Base-by-base conservation (phyloP, 768 basidiomycete genomes). In the Boletus vermiculosoides region DNA sequence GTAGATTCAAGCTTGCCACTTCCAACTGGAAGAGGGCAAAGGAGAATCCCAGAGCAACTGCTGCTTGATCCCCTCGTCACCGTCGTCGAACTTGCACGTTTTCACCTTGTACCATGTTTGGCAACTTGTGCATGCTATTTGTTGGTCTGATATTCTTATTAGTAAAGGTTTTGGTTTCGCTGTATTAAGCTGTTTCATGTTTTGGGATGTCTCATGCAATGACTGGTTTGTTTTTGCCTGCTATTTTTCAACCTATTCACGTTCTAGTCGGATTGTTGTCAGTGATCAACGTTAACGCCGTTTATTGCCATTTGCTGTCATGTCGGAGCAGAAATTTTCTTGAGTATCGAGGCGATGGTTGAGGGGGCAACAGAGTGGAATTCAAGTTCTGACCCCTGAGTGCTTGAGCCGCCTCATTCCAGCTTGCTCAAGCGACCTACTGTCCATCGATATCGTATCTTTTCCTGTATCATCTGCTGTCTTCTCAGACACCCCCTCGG, bases 11-110 rank as follows among this genome's bases (percentile, higher is more conserved):
- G 72, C 62, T 79, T 50, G 89, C 89, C 18, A 86, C 89, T 1
- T 61, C 82, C 45, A 90, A 90, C 75, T 92, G 89, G 89, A 89
- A 88, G 73, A 82, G 77, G 61, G 79, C 86, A 49, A 84, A 83
- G 66, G 85, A 87, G 70, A 87, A 88, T 64, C 82, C 83, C 0
- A 82, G 80, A 69, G 66, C 68, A 34, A 25, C 56, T 42, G 63
- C 64, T 36, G 37, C 66, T 10, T 72, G 61, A 73, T 60, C 53
- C 44, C 16, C 47, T 49, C 39, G 50, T 42, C 46, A 18, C 45
- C 44, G 18, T 46, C 20, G 51, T 62, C 54, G 52, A 64, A 23
- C 42, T 41, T 42, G 49, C 44, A 50, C 57, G 34, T 55, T 51
- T 53, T 54, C 59, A 40, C 55, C 33, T 57, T 56, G 50, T 30